phyloP scores from a whole-genome alignment of 306 rosid species.

The Cicer bijugum region DNA sequence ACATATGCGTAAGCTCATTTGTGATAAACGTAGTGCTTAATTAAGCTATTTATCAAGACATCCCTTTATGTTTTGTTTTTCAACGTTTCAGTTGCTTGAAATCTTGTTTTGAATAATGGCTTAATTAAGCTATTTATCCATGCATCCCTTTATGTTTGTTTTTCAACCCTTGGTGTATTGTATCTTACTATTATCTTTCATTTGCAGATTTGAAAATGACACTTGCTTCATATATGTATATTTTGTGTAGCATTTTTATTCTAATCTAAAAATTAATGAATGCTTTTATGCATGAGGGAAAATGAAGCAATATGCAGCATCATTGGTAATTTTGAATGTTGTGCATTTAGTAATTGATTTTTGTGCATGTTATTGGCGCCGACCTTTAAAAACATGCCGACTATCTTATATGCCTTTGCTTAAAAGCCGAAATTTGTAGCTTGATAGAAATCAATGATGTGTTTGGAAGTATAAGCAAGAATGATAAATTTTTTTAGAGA shows the following conservation, averaged over 20 bases:
- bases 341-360: constrained; percentile 10
- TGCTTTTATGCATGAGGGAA: constrained; percentile 4
- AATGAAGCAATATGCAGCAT: not conserved
- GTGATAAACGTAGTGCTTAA: not conserved
- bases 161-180: not conserved
- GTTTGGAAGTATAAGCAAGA: not conserved
- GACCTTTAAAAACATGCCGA: not conserved
- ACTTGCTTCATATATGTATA: not conserved
- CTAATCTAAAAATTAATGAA: not conserved
- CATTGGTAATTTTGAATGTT: not conserved
- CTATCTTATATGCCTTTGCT: constrained; percentile 14
- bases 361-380: not conserved
- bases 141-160: not conserved
- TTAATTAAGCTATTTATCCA: not conserved
- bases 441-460: constrained; percentile 25
- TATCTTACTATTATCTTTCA: not conserved
- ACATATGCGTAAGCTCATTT: not conserved
- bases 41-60: not conserved
- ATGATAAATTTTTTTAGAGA: not conserved
- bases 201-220: constrained; percentile 10
- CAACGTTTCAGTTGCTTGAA: not conserved
- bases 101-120: not conserved
- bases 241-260: not conserved
- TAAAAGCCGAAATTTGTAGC: not conserved
- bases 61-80: not conserved